Evolutionary conservation across 768 basidiomycete genomes (phyloP).

Genomic region (Phanerochaete sordida): DNA sequence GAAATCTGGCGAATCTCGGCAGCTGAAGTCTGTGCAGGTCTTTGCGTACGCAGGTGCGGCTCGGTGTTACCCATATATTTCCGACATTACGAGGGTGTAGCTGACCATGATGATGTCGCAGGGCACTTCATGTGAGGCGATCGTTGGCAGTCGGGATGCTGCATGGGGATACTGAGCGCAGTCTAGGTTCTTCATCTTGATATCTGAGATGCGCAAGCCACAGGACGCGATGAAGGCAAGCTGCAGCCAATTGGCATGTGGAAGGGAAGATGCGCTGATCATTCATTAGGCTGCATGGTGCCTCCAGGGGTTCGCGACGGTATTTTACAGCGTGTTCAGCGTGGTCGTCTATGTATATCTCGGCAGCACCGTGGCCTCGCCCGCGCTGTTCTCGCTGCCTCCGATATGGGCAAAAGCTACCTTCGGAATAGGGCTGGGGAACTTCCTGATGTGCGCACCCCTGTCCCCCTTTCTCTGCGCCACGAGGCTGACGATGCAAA

Average conservation of each 20-base stretch:
- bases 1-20: not conserved
- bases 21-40: conserved; percentile 28
- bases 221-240: conserved; percentile 54
- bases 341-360: conserved; percentile 40
- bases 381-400: conserved; percentile 44
- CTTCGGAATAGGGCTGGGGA: conserved; percentile 46
- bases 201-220: conserved; percentile 51
- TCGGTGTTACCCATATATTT: not conserved
- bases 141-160: not conserved
- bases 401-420: conserved; percentile 46
- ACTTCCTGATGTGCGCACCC: conserved; percentile 44
- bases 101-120: conserved; percentile 17
- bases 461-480: not conserved
- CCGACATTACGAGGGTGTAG: not conserved
- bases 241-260: not conserved
- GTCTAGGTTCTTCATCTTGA: conserved; percentile 52
- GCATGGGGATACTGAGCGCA: not conserved
- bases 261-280: not conserved
- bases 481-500: not conserved
- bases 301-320: conserved; percentile 49
- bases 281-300: conserved; percentile 45
- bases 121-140: conserved; percentile 48
- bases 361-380: conserved; percentile 44
- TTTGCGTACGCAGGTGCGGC: conserved; percentile 47
- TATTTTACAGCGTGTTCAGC: conserved; percentile 46